These are phyloP conservation scores for Fusarium subglutinans DNA, from an alignment of 2,329 filamentous ascomycete species.

Conservation along the genomic window DNA sequence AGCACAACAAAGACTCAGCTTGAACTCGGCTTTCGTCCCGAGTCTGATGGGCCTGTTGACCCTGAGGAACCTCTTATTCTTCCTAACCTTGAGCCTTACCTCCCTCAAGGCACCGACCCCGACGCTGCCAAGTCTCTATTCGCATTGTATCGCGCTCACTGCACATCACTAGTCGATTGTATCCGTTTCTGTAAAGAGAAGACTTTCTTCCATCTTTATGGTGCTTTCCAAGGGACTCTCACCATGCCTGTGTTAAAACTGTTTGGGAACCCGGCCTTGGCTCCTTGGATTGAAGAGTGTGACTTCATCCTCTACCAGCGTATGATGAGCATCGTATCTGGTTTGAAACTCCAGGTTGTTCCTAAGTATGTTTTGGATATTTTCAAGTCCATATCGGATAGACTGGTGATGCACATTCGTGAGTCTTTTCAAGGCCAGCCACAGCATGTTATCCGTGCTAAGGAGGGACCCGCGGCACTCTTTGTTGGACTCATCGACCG, in stretches of 20 bases:
- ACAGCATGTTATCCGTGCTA: slow-evolving; percentile 84
- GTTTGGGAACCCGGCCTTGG: slow-evolving; percentile 81
- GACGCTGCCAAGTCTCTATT: slow-evolving; percentile 87
- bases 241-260: slow-evolving; percentile 97
- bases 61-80: slow-evolving; percentile 78
- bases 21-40: slow-evolving; percentile 68
- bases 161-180: slow-evolving; percentile 93
- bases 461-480: slow-evolving; percentile 85
- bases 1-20: slow-evolving; percentile 67
- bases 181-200: slow-evolving; percentile 97
- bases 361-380: slow-evolving; percentile 89
- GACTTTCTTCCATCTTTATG: slow-evolving; percentile 94
- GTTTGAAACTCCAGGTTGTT: slow-evolving; percentile 89
- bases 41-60: slow-evolving; percentile 59
- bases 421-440: slow-evolving; percentile 88
- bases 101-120: slow-evolving; percentile 82
- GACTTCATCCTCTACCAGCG: slow-evolving; percentile 97
- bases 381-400: slow-evolving; percentile 84
- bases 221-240: slow-evolving; percentile 93
- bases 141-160: slow-evolving; percentile 92
- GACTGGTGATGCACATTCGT: slow-evolving; percentile 81
- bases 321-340: slow-evolving; percentile 91
- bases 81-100: slow-evolving; percentile 85
- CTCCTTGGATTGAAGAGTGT: slow-evolving; percentile 93
- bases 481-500: slow-evolving; percentile 89